Conservation (phyloP, 176 grass and related monocot genomes). For the Tillandsia leiboldiana region DNA sequence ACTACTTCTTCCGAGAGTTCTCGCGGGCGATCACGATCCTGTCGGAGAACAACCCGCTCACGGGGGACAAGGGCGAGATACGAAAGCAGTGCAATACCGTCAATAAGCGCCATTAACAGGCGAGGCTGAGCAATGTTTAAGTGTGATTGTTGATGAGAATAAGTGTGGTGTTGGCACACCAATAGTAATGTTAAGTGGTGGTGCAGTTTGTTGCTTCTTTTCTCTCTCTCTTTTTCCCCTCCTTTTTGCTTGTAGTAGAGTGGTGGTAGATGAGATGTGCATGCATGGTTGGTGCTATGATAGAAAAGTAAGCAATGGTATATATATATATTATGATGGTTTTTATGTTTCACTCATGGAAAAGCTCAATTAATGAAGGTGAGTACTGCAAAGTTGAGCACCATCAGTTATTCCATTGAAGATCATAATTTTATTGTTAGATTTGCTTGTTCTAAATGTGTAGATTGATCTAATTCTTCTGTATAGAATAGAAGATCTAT, state of each 20-base stretch:
- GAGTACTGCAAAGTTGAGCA: too few relatives aligned
- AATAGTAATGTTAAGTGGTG: not conserved
- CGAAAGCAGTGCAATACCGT: slow-evolving; percentile 23
- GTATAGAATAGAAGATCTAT: too few relatives aligned
- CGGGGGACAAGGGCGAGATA: slow-evolving; percentile 30
- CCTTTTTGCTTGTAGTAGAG: not conserved
- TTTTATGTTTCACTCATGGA: too few relatives aligned
- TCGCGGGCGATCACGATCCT: slow-evolving; percentile 15
- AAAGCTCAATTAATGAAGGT: too few relatives aligned
- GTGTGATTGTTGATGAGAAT: not conserved
- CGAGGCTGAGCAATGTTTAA: not conserved
- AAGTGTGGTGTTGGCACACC: not conserved
- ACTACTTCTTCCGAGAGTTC: slow-evolving; percentile 28
- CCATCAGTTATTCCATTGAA: too few relatives aligned
- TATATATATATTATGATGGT: too few relatives aligned
- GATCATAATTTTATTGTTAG: too few relatives aligned
- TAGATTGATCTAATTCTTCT: too few relatives aligned
- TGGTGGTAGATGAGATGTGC: not conserved
- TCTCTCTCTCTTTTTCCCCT: not conserved
- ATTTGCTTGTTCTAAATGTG: too few relatives aligned
- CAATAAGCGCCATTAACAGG: slow-evolving; percentile 14
- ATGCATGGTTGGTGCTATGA: too few relatives aligned
- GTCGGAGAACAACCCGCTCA: slow-evolving; percentile 30
- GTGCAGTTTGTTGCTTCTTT: not conserved
- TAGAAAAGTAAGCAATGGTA: too few relatives aligned